phyloP scores from a whole-genome alignment of 257 asterid species.

The Forsythia suspensa region DNA sequence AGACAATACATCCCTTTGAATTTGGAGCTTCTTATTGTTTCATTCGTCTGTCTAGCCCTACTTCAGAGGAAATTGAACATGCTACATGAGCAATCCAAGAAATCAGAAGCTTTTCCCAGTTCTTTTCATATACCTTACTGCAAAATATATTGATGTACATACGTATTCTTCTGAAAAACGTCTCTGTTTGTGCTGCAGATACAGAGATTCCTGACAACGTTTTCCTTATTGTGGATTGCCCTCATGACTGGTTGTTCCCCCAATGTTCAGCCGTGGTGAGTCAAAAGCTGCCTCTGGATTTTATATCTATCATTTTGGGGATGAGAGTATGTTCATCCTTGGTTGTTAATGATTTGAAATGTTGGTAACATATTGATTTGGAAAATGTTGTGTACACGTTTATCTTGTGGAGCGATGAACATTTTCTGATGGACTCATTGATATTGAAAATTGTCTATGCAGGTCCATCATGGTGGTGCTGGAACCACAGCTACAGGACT shows the following conservation, averaged over 20 bases:
- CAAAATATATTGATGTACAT: not conserved
- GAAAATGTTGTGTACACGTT: not conserved
- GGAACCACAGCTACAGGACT: not conserved
- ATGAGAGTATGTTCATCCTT: not conserved
- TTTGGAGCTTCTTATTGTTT: not conserved
- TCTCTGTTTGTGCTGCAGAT: slow-evolving; percentile 39
- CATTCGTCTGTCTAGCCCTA: not conserved
- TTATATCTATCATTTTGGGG: not conserved
- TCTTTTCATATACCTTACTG: not conserved
- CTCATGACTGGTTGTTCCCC: slow-evolving; percentile 98
- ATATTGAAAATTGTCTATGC: slow-evolving; percentile 19
- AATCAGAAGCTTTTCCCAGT: not conserved
- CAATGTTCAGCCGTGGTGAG: slow-evolving; percentile 97
- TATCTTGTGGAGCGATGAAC: not conserved
- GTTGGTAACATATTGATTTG: not conserved
- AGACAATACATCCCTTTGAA: no score
- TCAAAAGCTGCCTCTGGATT: slow-evolving; percentile 20
- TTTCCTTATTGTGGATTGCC: slow-evolving; percentile 79
- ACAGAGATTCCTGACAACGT: slow-evolving; percentile 74
- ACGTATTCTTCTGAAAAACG: slow-evolving; percentile 1
- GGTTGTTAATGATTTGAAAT: not conserved
- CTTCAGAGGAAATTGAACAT: not conserved
- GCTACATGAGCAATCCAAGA: not conserved
- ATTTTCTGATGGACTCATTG: slow-evolving; percentile 8
- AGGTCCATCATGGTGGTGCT: slow-evolving; percentile 94